These are phyloP conservation scores for Magnusiomyces paraingens DNA, from an alignment of 1,139 yeast genomes.

Conservation along the genomic window DNA sequence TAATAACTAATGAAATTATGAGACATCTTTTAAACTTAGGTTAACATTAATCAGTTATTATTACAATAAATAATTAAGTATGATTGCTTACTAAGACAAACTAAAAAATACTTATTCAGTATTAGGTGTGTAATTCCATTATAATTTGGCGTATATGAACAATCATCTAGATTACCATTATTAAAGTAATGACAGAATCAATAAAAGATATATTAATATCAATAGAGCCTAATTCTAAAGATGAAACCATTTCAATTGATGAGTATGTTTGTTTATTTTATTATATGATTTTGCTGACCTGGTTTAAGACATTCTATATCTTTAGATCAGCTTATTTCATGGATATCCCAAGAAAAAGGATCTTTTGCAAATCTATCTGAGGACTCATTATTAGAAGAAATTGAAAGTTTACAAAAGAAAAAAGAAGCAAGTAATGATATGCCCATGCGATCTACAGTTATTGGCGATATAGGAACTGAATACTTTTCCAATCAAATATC, in stretches of 20 bases:
- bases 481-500: conserved; percentile 18
- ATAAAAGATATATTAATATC: conserved; percentile 13
- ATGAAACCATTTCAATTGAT: conserved; percentile 12
- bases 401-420: conserved; percentile 27
- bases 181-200: background rate
- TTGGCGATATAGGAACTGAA: conserved; percentile 8
- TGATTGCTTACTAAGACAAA: too few relatives aligned
- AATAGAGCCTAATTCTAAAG: conserved; percentile 13
- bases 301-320: conserved; percentile 23
- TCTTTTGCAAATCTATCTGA: conserved; percentile 50
- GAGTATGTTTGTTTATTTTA: conserved; percentile 7
- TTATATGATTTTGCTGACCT: background rate
- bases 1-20: too few relatives aligned
- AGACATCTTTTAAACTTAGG: too few relatives aligned
- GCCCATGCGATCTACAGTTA: background rate
- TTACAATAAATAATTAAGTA: too few relatives aligned
- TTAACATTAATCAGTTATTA: too few relatives aligned
- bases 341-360: conserved; percentile 43
- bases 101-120: too few relatives aligned
- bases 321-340: conserved; percentile 38
- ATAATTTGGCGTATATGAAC: too few relatives aligned
- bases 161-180: too few relatives aligned
- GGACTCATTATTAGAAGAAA: conserved; percentile 45
- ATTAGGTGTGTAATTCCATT: too few relatives aligned
- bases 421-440: conserved; percentile 15